phyloP scores from a whole-genome alignment of 768 basidiomycete genomes.

The Naganishia vaughanmartiniae region DNA sequence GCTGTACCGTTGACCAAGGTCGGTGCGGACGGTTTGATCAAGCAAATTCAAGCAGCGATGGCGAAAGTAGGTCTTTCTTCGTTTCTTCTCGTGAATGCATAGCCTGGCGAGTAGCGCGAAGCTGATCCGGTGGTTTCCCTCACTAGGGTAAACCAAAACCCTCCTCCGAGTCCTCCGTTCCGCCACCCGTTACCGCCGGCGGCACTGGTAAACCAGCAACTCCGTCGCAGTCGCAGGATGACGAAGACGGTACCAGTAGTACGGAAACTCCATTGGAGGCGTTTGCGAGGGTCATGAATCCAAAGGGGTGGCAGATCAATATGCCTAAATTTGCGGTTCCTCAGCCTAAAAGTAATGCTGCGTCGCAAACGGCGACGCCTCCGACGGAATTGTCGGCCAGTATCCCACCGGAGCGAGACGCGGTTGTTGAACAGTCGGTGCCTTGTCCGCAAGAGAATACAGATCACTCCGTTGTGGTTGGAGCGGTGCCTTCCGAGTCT shows the following conservation, averaged over 20 bases:
- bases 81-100: too few species aligned
- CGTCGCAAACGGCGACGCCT: neutral
- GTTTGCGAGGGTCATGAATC: slow-evolving; percentile 27
- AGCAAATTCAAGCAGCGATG: slow-evolving; percentile 15
- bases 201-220: neutral
- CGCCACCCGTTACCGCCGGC: neutral
- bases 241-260: slow-evolving; percentile 28
- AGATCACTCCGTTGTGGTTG: neutral
- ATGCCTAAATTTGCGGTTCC: slow-evolving; percentile 13
- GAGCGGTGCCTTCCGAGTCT: slow-evolving; percentile 1
- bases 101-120: too few species aligned
- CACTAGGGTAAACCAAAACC: slow-evolving; percentile 19
- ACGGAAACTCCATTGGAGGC: slow-evolving; percentile 24
- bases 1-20: slow-evolving; percentile 37
- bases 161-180: neutral
- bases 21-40: slow-evolving; percentile 30
- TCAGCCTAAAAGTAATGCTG: neutral
- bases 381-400: neutral
- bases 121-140: slow-evolving; percentile 5
- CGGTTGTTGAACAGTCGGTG: neutral
- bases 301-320: slow-evolving; percentile 21
- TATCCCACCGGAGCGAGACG: neutral
- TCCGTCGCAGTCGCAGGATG: neutral
- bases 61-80: slow-evolving; percentile 20
- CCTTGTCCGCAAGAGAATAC: neutral